phyloP scores from a whole-genome alignment of 2,329 filamentous ascomycete genomes.

The Sarocladiaceae sp. region DNA sequence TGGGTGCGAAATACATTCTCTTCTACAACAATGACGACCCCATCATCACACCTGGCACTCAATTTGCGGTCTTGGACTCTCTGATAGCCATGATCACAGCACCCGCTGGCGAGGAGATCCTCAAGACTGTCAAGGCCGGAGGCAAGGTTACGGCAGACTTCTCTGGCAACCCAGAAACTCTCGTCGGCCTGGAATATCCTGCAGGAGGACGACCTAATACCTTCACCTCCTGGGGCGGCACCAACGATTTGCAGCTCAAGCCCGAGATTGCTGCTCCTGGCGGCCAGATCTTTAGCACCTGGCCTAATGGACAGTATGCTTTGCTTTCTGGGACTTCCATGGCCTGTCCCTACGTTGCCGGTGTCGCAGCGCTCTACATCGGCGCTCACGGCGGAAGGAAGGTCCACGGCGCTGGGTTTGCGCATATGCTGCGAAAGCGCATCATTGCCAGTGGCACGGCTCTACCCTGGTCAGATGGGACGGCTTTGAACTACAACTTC shows the following conservation, averaged over 20 bases:
- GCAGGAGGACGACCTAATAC: slow-evolving; percentile 30
- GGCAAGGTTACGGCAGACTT: slow-evolving; percentile 23
- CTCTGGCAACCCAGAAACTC: slow-evolving; percentile 12
- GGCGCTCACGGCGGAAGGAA: slow-evolving; percentile 25
- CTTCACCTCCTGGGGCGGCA: slow-evolving; percentile 39
- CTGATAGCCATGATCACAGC: slow-evolving; percentile 14
- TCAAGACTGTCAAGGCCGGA: slow-evolving; percentile 20
- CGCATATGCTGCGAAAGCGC: slow-evolving; percentile 20
- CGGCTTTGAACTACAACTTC: slow-evolving; percentile 16
- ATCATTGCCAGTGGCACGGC: slow-evolving; percentile 28
- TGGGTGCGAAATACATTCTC: slow-evolving; percentile 19
- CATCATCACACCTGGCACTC: background rate
- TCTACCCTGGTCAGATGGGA: slow-evolving; percentile 21
- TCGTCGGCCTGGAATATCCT: slow-evolving; percentile 18
- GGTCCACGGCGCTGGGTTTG: slow-evolving; percentile 25
- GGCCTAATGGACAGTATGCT: slow-evolving; percentile 16
- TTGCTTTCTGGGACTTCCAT: slow-evolving; percentile 45
- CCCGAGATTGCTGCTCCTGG: slow-evolving; percentile 40
- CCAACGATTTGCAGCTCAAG: slow-evolving; percentile 37
- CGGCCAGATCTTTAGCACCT: slow-evolving; percentile 36
- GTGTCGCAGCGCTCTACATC: slow-evolving; percentile 33
- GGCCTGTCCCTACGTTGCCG: slow-evolving; percentile 42
- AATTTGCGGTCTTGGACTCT: slow-evolving; percentile 19
- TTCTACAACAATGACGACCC: slow-evolving; percentile 11
- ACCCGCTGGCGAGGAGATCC: slow-evolving; percentile 20